phyloP scores from a whole-genome alignment of 2,329 filamentous ascomycete genomes.

The Exophiala aquamarina region DNA sequence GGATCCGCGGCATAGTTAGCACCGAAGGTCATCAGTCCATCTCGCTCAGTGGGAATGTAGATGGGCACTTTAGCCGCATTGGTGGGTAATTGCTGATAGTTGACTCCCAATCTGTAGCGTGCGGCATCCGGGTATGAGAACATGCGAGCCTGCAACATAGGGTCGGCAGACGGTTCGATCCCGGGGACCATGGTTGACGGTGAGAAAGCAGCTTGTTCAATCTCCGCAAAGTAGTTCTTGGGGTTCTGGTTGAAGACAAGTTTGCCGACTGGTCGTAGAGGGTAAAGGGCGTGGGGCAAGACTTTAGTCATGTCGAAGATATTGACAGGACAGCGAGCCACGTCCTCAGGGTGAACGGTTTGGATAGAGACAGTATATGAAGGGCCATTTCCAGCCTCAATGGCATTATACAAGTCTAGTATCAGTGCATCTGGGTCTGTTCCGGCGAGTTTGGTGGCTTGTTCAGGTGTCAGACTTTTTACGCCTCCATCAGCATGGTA shows the following conservation, averaged over 20 bases:
- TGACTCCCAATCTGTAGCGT: constrained; percentile 41
- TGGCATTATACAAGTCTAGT: constrained; percentile 64
- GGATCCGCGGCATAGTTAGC: constrained; percentile 62
- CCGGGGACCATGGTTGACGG: constrained; percentile 66
- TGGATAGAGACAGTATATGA: constrained; percentile 67
- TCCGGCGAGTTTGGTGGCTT: constrained; percentile 54
- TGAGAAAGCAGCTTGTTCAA: constrained; percentile 66
- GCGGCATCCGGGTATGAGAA: constrained; percentile 61
- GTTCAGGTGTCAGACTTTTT: constrained; percentile 59
- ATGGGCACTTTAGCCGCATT: constrained; percentile 35
- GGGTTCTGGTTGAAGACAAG: constrained; percentile 66
- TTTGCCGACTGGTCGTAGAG: constrained; percentile 60
- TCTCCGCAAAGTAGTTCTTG: constrained; percentile 67
- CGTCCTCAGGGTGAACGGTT: constrained; percentile 61
- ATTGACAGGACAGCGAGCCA: constrained; percentile 61
- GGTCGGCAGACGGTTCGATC: constrained; percentile 62
- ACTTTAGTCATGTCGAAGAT: constrained; percentile 70
- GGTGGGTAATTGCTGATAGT: constrained; percentile 42
- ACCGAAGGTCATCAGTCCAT: constrained; percentile 37
- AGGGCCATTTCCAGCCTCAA: constrained; percentile 60
- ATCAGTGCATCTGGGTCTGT: constrained; percentile 64
- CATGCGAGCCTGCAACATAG: constrained; percentile 61
- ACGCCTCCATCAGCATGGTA: constrained; percentile 63
- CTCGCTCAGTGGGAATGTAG: constrained; percentile 54
- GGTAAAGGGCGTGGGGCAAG: constrained; percentile 65